Base-by-base conservation (phyloP, 345 rosid genomes). In the Schrenkiella parvula region DNA sequence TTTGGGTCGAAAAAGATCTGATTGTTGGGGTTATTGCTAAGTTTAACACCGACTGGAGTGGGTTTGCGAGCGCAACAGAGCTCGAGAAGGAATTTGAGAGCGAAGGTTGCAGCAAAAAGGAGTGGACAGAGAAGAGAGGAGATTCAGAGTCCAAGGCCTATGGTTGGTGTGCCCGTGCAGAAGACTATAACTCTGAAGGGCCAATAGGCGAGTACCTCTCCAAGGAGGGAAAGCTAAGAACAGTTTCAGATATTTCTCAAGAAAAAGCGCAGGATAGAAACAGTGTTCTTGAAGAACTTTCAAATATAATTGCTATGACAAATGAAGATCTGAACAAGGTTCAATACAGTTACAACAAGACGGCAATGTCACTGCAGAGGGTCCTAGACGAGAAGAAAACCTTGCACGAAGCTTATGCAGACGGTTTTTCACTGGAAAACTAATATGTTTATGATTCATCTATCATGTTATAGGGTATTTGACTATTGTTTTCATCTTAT, bases 91-190 rank as follows among this genome's bases (percentile, higher is more conserved):
- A 75, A 23, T 93, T 89, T 85, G 87, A 75, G 63, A 58, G 77
- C 22, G 59, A 48, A 47, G 75, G 65, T 17, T 86, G 59, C 4
- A 56, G 95, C 29, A 89, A 80, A 71, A 84, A 66, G 68, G 84
- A 87, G 22, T 91, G 96, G 97, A 66, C 32, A 11, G 83, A 48
- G n/a, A 71, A 42, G 62, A 79, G 68, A 46, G 38, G 60, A 4
- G 28, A 57, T 39, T 84, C 82, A 37, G 85, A 68, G 31, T 56
- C 82, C 11, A 71, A 60, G 32, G 74, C 75, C 21, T 93, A 83
- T 72, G 97, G 89, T 2, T 93, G 98, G 98, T 75, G 81, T 80
- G 98, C 96, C 5, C 91, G 89, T 22, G 83, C 82, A 1, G 91
- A 87, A 48, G 98, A 93, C 67, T 79, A 78, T 54, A 22, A 80